Evolutionary conservation across 148 eudicot species (phyloP).

Genomic region (Rhododendron mucronatum): DNA sequence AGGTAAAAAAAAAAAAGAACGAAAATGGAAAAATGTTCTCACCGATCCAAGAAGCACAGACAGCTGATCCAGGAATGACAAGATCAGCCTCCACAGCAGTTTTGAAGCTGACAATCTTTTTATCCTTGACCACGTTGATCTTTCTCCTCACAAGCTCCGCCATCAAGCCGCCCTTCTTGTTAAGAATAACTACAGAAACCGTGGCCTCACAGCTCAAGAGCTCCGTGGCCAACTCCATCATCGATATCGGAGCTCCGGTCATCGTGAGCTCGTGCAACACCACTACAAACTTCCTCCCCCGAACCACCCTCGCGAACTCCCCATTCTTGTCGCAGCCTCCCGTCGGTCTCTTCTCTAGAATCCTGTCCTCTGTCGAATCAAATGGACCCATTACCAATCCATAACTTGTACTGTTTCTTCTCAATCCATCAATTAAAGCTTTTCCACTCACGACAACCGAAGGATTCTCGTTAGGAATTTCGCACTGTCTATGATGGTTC

Average conservation of each 20-base stretch:
- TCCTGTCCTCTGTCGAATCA: constrained; percentile 64
- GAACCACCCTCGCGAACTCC: constrained; percentile 78
- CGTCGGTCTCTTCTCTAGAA: constrained; percentile 77
- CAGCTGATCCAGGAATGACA: constrained; percentile 93
- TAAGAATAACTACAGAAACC: constrained; percentile 76
- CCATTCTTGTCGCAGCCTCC: constrained; percentile 90
- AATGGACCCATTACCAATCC: constrained; percentile 89
- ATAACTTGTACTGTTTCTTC: constrained; percentile 42
- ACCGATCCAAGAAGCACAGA: constrained; percentile 95
- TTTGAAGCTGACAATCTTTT: constrained; percentile 75
- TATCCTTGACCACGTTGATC: constrained; percentile 76
- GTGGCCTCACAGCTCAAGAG: constrained; percentile 94
- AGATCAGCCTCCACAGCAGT: constrained; percentile 89
- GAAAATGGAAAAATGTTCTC: constrained; percentile 5
- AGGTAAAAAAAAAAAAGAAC: not conserved
- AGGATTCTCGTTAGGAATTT: no score
- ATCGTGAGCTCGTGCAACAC: constrained; percentile 88
- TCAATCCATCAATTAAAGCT: constrained; percentile 14
- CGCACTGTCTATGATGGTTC: constrained; percentile 10
- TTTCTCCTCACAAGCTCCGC: constrained; percentile 76
- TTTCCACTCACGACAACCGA: not conserved
- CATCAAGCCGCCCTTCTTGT: constrained; percentile 81
- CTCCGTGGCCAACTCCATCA: constrained; percentile 94
- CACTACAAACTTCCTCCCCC: constrained; percentile 89
- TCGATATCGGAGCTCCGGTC: constrained; percentile 97